Conservation (phyloP, 345 rosid species). For the Bretschneidera sinensis region DNA sequence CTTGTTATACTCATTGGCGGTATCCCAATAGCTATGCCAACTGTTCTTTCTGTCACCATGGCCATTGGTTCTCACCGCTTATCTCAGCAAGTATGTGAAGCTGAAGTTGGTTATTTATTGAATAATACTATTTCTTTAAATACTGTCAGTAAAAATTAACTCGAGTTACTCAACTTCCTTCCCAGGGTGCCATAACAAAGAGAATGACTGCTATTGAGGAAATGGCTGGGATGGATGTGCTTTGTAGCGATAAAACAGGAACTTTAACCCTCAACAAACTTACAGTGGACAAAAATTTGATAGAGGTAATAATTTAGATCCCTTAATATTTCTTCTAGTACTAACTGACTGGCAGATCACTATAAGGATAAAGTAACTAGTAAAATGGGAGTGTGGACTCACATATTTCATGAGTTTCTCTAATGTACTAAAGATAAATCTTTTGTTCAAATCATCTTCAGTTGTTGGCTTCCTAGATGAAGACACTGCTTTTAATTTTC, state of each 20-base stretch:
- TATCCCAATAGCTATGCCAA: slow-evolving; percentile 98
- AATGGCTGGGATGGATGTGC: slow-evolving; percentile 98
- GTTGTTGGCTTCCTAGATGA: too few relatives aligned
- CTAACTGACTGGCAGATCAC: neutral
- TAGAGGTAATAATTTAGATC: slow-evolving; percentile 52
- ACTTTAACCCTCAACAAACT: slow-evolving; percentile 91
- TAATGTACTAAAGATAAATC: too few relatives aligned
- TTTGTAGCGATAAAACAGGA: slow-evolving; percentile 94
- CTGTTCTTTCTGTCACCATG: slow-evolving; percentile 96
- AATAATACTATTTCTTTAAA: neutral
- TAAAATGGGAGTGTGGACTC: too few relatives aligned
- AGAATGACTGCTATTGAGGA: slow-evolving; percentile 98
- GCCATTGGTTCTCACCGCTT: slow-evolving; percentile 87
- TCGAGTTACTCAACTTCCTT: neutral
- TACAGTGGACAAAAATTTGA: slow-evolving; percentile 66
- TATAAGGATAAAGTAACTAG: neutral
- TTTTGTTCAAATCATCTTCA: too few relatives aligned
- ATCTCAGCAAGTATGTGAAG: slow-evolving; percentile 57
- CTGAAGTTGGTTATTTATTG: neutral
- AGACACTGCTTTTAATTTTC: too few relatives aligned
- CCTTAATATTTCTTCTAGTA: neutral
- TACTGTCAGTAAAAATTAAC: slow-evolving; percentile 1
- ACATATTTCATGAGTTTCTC: too few relatives aligned
- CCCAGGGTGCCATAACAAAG: slow-evolving; percentile 86
- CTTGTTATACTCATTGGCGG: slow-evolving; percentile 90